A percentile compares a stretch with the other conserved stretches of the same genome.
These are phyloP conservation scores for Chrysopogon serrulatus DNA, from an alignment of 176 grass and related monocot species.

Conservation along the genomic window DNA sequence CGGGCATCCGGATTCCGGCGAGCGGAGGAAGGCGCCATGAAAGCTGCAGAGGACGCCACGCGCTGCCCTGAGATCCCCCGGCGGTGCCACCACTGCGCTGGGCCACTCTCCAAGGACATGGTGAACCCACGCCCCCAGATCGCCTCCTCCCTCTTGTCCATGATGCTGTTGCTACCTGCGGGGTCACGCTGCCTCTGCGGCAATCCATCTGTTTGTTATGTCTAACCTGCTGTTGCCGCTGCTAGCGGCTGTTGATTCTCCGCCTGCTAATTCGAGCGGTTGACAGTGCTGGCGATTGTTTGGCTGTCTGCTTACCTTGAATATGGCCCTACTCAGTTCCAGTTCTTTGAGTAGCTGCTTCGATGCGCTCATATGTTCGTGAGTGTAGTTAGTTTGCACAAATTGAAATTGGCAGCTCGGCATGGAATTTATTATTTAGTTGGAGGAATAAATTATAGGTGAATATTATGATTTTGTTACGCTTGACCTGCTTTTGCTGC, in stretches of 20 bases:
- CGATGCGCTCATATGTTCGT: not conserved
- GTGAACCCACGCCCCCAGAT: constrained; percentile 9
- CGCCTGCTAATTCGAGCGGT: not conserved
- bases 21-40: constrained; percentile 13
- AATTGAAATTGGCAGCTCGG: not conserved
- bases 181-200: not conserved
- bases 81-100: constrained; percentile 53
- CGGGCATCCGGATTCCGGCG: not conserved
- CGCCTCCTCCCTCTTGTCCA: not conserved
- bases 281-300: no score
- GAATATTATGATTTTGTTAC: not conserved
- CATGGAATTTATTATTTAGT: not conserved
- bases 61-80: constrained; percentile 31
- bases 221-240: not conserved
- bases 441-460: not conserved
- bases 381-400: not conserved
- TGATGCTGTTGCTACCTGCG: not conserved
- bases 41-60: not conserved
- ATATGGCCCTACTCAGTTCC: not conserved
- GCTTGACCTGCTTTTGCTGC: not conserved
- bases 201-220: not conserved
- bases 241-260: not conserved
- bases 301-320: not conserved
- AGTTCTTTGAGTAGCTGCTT: not conserved
- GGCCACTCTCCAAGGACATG: constrained; percentile 88